phyloP scores from a whole-genome alignment of 192 early-diverging fungal genomes.

The Coemansia sp. region DNA sequence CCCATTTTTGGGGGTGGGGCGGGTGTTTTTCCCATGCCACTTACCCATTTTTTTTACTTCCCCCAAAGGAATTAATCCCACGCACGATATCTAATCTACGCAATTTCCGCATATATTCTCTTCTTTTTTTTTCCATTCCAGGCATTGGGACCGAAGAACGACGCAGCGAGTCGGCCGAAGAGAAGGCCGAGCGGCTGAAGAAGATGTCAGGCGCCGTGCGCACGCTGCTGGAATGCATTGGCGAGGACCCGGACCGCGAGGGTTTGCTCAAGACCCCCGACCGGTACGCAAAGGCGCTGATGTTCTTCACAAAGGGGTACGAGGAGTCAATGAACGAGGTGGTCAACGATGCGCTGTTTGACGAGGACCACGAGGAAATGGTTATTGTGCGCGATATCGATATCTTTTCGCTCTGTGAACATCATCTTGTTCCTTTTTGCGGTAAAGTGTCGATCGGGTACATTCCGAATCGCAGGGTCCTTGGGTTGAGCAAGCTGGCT shows the following conservation, averaged over 20 bases:
- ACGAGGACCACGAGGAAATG: slow-evolving; percentile 99
- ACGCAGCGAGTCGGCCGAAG: slow-evolving; percentile 74
- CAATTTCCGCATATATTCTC: background rate
- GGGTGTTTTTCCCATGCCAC: background rate
- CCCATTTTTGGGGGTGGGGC: background rate
- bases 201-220: slow-evolving; percentile 85
- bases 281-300: slow-evolving; percentile 93
- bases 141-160: slow-evolving; percentile 80
- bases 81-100: slow-evolving; percentile 4
- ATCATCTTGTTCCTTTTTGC: slow-evolving; percentile 97
- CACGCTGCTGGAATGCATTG: slow-evolving; percentile 88
- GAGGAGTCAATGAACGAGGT: slow-evolving; percentile 87
- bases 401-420: slow-evolving; percentile 96
- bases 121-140: slow-evolving; percentile 18
- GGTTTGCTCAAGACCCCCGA: slow-evolving; percentile 94
- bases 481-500: slow-evolving; percentile 96
- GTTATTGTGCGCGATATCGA: slow-evolving; percentile 98
- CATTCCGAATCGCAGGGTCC: slow-evolving; percentile 90
- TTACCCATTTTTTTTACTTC: background rate
- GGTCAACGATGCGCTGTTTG: slow-evolving; percentile 94
- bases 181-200: slow-evolving; percentile 66
- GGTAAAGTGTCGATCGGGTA: slow-evolving; percentile 98
- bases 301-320: slow-evolving; percentile 99
- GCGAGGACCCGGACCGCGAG: slow-evolving; percentile 93
- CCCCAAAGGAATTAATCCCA: background rate